These are phyloP conservation scores for Lepiota brunneoincarnata DNA, from an alignment of 768 basidiomycete genomes.

Conservation along the genomic window DNA sequence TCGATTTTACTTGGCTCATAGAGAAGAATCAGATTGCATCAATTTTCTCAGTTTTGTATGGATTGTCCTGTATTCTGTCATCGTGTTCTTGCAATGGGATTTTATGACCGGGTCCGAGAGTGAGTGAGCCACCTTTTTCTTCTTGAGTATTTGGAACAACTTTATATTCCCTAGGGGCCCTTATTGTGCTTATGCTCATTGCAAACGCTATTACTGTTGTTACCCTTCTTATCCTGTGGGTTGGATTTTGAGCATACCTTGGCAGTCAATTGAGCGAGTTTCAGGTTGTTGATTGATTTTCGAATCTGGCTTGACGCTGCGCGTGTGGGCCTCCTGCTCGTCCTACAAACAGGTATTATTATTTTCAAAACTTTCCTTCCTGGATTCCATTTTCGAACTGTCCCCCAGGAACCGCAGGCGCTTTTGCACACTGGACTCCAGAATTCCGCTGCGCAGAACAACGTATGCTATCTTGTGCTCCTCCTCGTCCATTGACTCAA, in stretches of 20 bases:
- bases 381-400: neutral
- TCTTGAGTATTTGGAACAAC: neutral
- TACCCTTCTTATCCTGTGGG: slow-evolving; percentile 27
- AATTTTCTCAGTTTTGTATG: slow-evolving; percentile 25
- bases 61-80: slow-evolving; percentile 24
- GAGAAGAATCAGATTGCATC: slow-evolving; percentile 15
- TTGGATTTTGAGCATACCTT: neutral
- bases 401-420: slow-evolving; percentile 19
- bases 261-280: too few species aligned
- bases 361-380: neutral
- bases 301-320: slow-evolving; percentile 30
- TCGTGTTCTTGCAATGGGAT: slow-evolving; percentile 26
- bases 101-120: slow-evolving; percentile 23
- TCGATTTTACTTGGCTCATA: neutral
- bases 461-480: slow-evolving; percentile 15
- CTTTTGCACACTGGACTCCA: slow-evolving; percentile 21
- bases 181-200: slow-evolving; percentile 25
- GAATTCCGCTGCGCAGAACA: slow-evolving; percentile 20
- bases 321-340: slow-evolving; percentile 21
- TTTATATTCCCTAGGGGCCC: slow-evolving; percentile 18
- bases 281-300: slow-evolving; percentile 23
- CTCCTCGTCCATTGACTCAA: neutral
- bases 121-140: slow-evolving; percentile 12
- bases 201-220: slow-evolving; percentile 24
- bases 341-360: slow-evolving; percentile 20